Percentiles rank a stretch among this genome's conserved stretches.
phyloP scores from a whole-genome alignment of 2,329 filamentous ascomycete genomes.

The Cytospora mali region DNA sequence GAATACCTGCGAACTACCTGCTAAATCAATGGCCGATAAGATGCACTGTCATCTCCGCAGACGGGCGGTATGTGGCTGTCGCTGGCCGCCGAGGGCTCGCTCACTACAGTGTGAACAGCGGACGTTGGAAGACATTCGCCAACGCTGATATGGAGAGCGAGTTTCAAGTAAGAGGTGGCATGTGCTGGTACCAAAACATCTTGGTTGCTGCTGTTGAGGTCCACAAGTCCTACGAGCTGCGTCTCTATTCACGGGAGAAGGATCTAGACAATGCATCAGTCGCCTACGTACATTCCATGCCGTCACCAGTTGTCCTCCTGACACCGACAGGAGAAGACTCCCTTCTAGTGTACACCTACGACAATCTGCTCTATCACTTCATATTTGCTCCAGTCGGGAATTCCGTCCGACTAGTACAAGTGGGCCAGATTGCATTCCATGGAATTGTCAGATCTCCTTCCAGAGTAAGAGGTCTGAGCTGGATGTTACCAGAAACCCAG shows the following conservation, averaged over 20 bases:
- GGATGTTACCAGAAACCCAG: slow-evolving; percentile 92
- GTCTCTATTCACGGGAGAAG: slow-evolving; percentile 89
- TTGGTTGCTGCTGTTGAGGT: slow-evolving; percentile 91
- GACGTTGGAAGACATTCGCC: slow-evolving; percentile 92
- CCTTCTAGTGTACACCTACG: slow-evolving; percentile 92
- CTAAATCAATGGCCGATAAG: slow-evolving; percentile 92
- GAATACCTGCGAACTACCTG: slow-evolving; percentile 82
- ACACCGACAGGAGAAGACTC: slow-evolving; percentile 92
- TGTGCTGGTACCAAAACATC: slow-evolving; percentile 99
- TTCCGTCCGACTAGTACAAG: slow-evolving; percentile 77
- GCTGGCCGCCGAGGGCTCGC: slow-evolving; percentile 90
- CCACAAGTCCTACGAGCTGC: slow-evolving; percentile 78
- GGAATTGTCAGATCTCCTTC: slow-evolving; percentile 94
- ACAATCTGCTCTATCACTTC: slow-evolving; percentile 94
- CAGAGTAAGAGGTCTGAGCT: slow-evolving; percentile 88
- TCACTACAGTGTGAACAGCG: slow-evolving; percentile 93
- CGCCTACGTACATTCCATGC: slow-evolving; percentile 76
- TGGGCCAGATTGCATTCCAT: slow-evolving; percentile 97
- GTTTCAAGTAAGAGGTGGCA: slow-evolving; percentile 89
- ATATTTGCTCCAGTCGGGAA: slow-evolving; percentile 76
- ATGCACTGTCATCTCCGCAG: slow-evolving; percentile 82
- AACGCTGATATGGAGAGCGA: slow-evolving; percentile 81
- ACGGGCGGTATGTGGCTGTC: slow-evolving; percentile 93
- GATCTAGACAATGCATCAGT: slow-evolving; percentile 72
- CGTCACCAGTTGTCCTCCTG: slow-evolving; percentile 86